Percentiles rank a stretch among this genome's conserved stretches.
phyloP scores from a whole-genome alignment of 2,329 filamentous ascomycete genomes.

The Orbilia ellipsospora region DNA sequence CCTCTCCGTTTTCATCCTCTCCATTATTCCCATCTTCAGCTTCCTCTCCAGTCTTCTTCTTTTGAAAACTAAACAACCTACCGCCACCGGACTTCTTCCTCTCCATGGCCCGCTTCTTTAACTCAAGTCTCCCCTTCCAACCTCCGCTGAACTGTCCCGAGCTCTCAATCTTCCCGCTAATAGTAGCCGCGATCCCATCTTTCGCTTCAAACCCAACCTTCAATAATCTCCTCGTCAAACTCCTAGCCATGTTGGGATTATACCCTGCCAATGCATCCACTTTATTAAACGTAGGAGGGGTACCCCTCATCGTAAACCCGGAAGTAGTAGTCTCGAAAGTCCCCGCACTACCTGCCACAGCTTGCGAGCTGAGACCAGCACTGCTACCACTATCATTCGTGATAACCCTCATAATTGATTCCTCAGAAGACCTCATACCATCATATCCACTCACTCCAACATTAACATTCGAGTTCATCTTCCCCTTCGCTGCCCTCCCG shows the following conservation, averaged over 20 bases:
- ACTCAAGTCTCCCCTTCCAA: slow-evolving; percentile 36
- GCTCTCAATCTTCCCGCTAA: background rate
- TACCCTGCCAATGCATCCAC: slow-evolving; percentile 33
- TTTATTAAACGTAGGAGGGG: slow-evolving; percentile 42
- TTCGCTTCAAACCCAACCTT: slow-evolving; percentile 46
- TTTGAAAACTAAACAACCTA: slow-evolving; percentile 42
- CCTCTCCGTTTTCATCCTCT: background rate
- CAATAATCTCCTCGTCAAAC: slow-evolving; percentile 43
- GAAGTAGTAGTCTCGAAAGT: slow-evolving; percentile 26
- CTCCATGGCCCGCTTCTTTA: slow-evolving; percentile 43
- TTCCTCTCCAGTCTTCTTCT: slow-evolving; percentile 17
- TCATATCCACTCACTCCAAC: background rate
- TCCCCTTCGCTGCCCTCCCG: slow-evolving; percentile 16
- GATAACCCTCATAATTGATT: background rate
- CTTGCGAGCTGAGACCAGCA: background rate
- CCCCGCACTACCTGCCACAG: slow-evolving; percentile 17
- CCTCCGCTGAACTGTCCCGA: slow-evolving; percentile 19
- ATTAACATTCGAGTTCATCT: background rate
- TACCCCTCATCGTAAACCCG: slow-evolving; percentile 30
- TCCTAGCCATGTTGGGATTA: slow-evolving; percentile 48
- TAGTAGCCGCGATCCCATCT: slow-evolving; percentile 24
- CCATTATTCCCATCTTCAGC: slow-evolving; percentile 5
- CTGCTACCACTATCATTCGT: background rate
- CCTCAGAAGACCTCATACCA: too few species aligned
- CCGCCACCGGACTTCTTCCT: slow-evolving; percentile 16